Conservation (phyloP, 1,284 basidiomycete genomes). For the Trametes versicolor region DNA sequence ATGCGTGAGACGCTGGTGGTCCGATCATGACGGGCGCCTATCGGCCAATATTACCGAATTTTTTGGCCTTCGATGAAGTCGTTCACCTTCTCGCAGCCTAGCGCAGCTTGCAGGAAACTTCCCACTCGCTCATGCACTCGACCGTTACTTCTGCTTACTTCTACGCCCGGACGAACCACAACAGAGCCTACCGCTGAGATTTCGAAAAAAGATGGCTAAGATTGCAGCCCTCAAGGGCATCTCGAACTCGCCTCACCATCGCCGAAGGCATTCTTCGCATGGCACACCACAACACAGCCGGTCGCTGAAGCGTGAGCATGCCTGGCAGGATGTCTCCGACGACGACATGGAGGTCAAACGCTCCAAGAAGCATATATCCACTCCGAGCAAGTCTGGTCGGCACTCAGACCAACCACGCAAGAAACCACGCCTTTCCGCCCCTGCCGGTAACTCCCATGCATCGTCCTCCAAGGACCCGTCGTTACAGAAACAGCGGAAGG, state of each 20-base stretch:
- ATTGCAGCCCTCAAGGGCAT: constrained; percentile 37
- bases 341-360: constrained; percentile 42
- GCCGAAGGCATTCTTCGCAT: constrained; percentile 21
- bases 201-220: constrained; percentile 31
- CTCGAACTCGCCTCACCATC: constrained; percentile 24
- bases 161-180: constrained; percentile 17
- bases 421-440: constrained; percentile 31
- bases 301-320: constrained; percentile 35
- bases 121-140: constrained; percentile 9
- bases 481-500: constrained; percentile 69
- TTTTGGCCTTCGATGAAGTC: constrained; percentile 2
- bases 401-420: constrained; percentile 31
- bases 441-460: constrained; percentile 13
- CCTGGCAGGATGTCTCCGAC: constrained; percentile 44
- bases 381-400: constrained; percentile 23
- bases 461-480: constrained; percentile 24
- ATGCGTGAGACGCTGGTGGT: constrained; percentile 9
- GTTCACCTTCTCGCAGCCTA: constrained; percentile 2
- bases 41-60: constrained; percentile 6
- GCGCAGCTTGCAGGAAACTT: not conserved
- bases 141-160: not conserved
- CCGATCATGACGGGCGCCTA: constrained; percentile 12
- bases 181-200: constrained; percentile 10
- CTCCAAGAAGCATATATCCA: constrained; percentile 22
- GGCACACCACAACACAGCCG: constrained; percentile 24